Evolutionary conservation across 768 basidiomycete genomes (phyloP).

Genomic region (Boletus pseudo-olivaceus): DNA sequence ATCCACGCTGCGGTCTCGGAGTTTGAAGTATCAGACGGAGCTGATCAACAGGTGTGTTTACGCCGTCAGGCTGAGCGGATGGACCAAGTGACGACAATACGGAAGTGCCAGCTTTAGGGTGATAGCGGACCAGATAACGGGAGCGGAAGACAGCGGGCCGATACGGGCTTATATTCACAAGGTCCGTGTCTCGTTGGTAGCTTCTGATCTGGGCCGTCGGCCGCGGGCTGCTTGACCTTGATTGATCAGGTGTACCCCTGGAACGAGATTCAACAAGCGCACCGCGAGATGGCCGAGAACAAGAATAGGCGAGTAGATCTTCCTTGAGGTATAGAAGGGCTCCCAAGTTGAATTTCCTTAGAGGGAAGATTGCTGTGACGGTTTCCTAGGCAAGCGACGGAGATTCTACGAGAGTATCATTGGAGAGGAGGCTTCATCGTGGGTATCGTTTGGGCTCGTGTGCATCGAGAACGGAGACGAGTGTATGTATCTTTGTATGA

Average conservation of each 20-base stretch:
- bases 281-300: constrained; percentile 80
- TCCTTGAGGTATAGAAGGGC: background rate
- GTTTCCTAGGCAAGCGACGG: constrained; percentile 20
- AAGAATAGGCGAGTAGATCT: constrained; percentile 42
- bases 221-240: constrained; percentile 4
- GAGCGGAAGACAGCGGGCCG: constrained; percentile 50
- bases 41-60: constrained; percentile 53
- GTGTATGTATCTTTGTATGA: background rate
- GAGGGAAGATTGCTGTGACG: constrained; percentile 33
- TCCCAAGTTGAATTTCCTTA: constrained; percentile 5
- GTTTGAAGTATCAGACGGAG: constrained; percentile 70
- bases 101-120: constrained; percentile 48
- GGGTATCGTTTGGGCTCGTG: constrained; percentile 5
- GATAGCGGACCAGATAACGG: constrained; percentile 57
- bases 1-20: constrained; percentile 77
- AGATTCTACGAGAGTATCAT: constrained; percentile 5
- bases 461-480: background rate
- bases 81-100: background rate
- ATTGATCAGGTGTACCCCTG: constrained; percentile 66
- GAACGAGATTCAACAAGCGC: constrained; percentile 76
- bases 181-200: constrained; percentile 37
- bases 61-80: background rate
- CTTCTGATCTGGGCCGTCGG: constrained; percentile 12
- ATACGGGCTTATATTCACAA: constrained; percentile 78
- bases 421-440: background rate